phyloP scores from a whole-genome alignment of 306 rosid genomes.

The Cicer judaicum region DNA sequence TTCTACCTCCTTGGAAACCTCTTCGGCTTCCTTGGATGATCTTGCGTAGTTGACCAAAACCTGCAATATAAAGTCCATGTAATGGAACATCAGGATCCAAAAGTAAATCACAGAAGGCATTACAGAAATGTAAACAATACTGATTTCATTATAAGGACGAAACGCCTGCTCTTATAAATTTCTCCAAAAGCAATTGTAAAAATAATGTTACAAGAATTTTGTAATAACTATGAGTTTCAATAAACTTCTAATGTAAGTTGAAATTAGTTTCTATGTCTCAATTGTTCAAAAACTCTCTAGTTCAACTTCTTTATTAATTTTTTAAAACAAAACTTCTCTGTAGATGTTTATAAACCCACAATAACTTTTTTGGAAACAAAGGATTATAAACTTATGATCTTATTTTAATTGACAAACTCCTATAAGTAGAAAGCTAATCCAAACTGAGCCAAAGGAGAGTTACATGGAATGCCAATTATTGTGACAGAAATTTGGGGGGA shows the following conservation, averaged over 20 bases:
- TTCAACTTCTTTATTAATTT: not conserved
- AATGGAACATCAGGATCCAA: conserved; percentile 29
- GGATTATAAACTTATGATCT: not conserved
- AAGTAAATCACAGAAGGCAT: not conserved
- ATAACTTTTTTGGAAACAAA: not conserved
- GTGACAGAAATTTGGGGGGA: not conserved
- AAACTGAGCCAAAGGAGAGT: not conserved
- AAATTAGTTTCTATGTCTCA: conserved; percentile 2
- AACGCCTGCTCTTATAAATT: not conserved
- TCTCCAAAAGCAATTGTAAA: not conserved
- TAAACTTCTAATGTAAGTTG: not conserved
- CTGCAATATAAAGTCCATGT: conserved; percentile 49
- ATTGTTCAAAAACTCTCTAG: not conserved
- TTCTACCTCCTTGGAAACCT: conserved; percentile 85
- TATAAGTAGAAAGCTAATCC: not conserved
- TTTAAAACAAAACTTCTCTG: not conserved
- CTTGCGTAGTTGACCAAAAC: conserved; percentile 93
- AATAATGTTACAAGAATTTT: not conserved
- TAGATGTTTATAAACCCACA: not conserved
- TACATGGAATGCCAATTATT: not conserved
- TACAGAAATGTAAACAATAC: conserved; percentile 8
- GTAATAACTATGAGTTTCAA: not conserved
- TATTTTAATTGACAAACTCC: not conserved
- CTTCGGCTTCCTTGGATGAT: conserved; percentile 93
- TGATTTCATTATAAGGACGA: not conserved